Evolutionary conservation across 192 early-diverging fungal species (phyloP), one percentile per base, ranked within the genome.

Genomic region (Entomortierella lignicola): DNA sequence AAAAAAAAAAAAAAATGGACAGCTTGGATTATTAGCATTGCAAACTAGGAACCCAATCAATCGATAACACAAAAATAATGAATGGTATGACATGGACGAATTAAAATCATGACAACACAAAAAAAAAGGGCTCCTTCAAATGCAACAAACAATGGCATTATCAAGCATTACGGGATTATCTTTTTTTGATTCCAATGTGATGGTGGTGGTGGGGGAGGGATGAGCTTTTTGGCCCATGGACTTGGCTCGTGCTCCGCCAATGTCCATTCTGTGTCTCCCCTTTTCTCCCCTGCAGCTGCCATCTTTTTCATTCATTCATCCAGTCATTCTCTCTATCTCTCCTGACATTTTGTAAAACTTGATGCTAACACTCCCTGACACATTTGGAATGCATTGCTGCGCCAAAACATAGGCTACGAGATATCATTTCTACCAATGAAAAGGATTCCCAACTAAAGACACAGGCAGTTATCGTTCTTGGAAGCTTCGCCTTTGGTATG

Each of bases 401-500:
- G n/a, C 48, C 29, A 27, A n/a, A 31, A 32, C 21, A 6, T 81
- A 91, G 90, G 67, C 69, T 92, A 43, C 83, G 90, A 13, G 81
- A 89, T 27, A 86, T 90, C 53, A 72, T 91, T n/a, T 75, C 57
- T 1, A 52, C 53, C 39, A 71, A 77, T 18, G 66, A 63, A 41
- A 67, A 66, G 20, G 72, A 81, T 20, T 62, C 85, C 26, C 64
- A 83, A n/a, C 48, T 89, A 17, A 85, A 87, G 47, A 86, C 90
- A 4, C 89, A 92, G 72, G 86, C 89, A n/a, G 83, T 83, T 20
- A 91, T 89, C 42, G 86, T 92, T 21, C 81, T 93, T 25, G 89
- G 91, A 25, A 90, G 89, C 44, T 87, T 92, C 56, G 90, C 91
- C 41, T 88, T 89, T 82, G 91, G 89, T 90, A 83, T 29, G 68